A percentile compares a stretch with the other conserved stretches of the same genome.
phyloP scores from a whole-genome alignment of 139 green algal species.

The Microglena sp. region DNA sequence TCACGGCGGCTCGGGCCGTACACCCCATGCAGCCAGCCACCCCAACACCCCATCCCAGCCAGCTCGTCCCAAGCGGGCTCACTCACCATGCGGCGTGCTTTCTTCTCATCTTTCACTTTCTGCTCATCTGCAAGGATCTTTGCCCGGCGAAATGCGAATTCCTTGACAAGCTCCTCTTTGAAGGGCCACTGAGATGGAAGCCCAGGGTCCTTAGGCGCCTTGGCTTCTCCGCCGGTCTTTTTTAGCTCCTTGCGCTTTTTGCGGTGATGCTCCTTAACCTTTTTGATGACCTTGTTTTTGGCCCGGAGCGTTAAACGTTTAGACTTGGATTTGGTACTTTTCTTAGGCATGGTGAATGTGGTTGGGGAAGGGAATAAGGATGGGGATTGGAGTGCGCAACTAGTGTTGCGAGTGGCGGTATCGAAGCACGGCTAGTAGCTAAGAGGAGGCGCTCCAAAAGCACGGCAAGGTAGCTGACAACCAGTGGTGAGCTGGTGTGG shows the following conservation, averaged over 20 bases:
- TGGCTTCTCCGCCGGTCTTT: constrained; percentile 59
- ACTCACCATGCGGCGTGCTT: constrained; percentile 23
- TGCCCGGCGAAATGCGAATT: constrained; percentile 72
- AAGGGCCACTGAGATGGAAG: constrained; percentile 89
- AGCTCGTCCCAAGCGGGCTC: background rate
- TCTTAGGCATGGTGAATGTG: constrained; percentile 66
- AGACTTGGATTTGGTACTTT: constrained; percentile 77
- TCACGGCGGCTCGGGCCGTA: too few relatives aligned
- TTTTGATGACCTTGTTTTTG: constrained; percentile 86
- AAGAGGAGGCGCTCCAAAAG: too few relatives aligned
- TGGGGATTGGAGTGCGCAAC: too few relatives aligned
- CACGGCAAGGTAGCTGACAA: too few relatives aligned
- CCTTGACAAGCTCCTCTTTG: constrained; percentile 86
- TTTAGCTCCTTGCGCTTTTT: constrained; percentile 76
- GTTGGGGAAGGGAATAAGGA: background rate
- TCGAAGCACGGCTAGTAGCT: too few relatives aligned
- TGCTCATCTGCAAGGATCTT: constrained; percentile 50
- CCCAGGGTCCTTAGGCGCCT: constrained; percentile 78
- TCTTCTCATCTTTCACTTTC: constrained; percentile 55
- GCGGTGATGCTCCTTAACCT: constrained; percentile 81
- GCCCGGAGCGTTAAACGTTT: constrained; percentile 84
- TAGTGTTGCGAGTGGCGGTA: too few relatives aligned
- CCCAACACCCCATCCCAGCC: background rate
- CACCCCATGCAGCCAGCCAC: background rate
- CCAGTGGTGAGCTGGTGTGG: too few relatives aligned